Conservation (phyloP, 2,329 filamentous ascomycete genomes). For the Sodiomyces alkalinus region DNA sequence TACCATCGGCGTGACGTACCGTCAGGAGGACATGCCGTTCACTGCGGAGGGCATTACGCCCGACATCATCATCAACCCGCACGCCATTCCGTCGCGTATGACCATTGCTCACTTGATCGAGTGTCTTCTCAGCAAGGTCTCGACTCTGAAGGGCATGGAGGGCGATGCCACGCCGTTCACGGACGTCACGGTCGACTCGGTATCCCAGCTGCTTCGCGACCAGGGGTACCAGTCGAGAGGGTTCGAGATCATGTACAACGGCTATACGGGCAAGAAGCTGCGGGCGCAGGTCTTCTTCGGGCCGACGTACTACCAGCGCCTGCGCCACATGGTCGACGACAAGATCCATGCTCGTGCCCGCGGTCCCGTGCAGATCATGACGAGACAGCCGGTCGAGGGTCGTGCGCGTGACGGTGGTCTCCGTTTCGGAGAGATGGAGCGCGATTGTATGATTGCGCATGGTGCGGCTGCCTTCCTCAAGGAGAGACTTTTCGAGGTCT, state of each 20-base stretch:
- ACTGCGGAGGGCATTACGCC: slow-evolving; percentile 80
- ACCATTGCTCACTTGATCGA: slow-evolving; percentile 99
- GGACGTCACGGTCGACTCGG: slow-evolving; percentile 87
- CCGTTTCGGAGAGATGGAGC: slow-evolving; percentile 99
- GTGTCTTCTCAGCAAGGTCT: slow-evolving; percentile 92
- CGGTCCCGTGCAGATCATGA: slow-evolving; percentile 93
- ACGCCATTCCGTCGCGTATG: slow-evolving; percentile 99
- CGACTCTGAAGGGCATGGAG: slow-evolving; percentile 83
- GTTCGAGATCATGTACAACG: slow-evolving; percentile 98
- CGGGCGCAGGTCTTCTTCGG: slow-evolving; percentile 92
- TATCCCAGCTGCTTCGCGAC: slow-evolving; percentile 72
- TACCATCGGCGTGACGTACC: slow-evolving; percentile 96
- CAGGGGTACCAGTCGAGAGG: slow-evolving; percentile 94
- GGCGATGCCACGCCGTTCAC: slow-evolving; percentile 97
- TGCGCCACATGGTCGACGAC: slow-evolving; percentile 99
- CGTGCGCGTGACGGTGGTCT: slow-evolving; percentile 94
- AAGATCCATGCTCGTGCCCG: slow-evolving; percentile 99
- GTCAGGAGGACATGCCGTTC: slow-evolving; percentile 98
- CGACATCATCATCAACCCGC: slow-evolving; percentile 96
- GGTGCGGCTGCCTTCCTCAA: slow-evolving; percentile 94
- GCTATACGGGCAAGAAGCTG: slow-evolving; percentile 88
- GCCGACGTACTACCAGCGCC: slow-evolving; percentile 95
- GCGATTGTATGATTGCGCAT: slow-evolving; percentile 99
- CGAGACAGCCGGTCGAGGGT: slow-evolving; percentile 93
- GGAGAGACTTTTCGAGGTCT: slow-evolving; percentile 92